phyloP scores from a whole-genome alignment of 2,329 filamentous ascomycete genomes.

The Aspergillus niger region DNA sequence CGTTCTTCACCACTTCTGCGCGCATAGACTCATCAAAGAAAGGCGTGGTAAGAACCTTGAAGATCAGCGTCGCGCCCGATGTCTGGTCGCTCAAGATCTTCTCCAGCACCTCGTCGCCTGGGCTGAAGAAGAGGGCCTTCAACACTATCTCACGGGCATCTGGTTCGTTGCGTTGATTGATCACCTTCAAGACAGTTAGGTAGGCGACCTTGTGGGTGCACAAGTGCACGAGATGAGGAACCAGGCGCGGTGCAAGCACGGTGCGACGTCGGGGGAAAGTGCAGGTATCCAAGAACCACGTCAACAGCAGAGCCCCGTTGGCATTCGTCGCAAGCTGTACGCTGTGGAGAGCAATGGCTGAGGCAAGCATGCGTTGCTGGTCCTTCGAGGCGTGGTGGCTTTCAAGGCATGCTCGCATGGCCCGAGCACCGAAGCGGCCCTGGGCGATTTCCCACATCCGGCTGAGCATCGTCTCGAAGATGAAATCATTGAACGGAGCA shows the following conservation, averaged over 20 bases:
- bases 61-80: conserved; percentile 92
- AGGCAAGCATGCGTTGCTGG: conserved; percentile 91
- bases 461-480: conserved; percentile 95
- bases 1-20: conserved; percentile 83
- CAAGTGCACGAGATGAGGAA: conserved; percentile 89
- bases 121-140: conserved; percentile 87
- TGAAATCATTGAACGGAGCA: conserved; percentile 87
- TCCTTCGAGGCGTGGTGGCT: conserved; percentile 94
- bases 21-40: conserved; percentile 95
- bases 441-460: conserved; percentile 92
- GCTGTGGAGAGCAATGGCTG: conserved; percentile 92
- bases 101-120: conserved; percentile 81
- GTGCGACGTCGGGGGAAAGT: conserved; percentile 90
- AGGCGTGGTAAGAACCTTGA: conserved; percentile 96
- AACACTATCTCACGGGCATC: conserved; percentile 89
- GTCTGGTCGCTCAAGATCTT: conserved; percentile 88
- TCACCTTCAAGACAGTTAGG: conserved; percentile 93
- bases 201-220: conserved; percentile 99
- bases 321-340: conserved; percentile 95
- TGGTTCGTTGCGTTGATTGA: conserved; percentile 93
- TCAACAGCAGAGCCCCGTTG: conserved; percentile 89
- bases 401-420: conserved; percentile 95
- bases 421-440: conserved; percentile 89
- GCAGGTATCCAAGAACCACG: conserved; percentile 98
- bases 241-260: conserved; percentile 85